phyloP scores from a whole-genome alignment of 805 yeast genomes.

The Ogataea kodamae region DNA sequence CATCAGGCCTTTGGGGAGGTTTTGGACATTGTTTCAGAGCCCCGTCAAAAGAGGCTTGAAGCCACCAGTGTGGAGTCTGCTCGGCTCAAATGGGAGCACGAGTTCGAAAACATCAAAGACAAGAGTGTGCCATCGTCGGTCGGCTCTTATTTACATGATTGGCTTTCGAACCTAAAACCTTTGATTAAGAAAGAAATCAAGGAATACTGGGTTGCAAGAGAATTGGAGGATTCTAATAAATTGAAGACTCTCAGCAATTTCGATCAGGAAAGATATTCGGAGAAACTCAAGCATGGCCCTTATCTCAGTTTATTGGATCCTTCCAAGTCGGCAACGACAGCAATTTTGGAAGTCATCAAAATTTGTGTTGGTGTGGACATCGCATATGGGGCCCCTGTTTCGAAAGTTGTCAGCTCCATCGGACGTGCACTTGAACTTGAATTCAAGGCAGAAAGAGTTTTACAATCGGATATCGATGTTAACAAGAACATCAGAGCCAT shows the following conservation, averaged over 20 bases:
- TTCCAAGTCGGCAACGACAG: slow-evolving; percentile 76
- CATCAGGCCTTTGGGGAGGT: slow-evolving; percentile 58
- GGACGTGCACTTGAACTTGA: slow-evolving; percentile 86
- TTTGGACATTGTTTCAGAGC: slow-evolving; percentile 66
- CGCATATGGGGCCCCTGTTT: slow-evolving; percentile 77
- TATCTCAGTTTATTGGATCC: slow-evolving; percentile 69
- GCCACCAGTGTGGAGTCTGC: slow-evolving; percentile 81
- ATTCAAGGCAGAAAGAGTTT: slow-evolving; percentile 64
- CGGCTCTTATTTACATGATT: slow-evolving; percentile 74
- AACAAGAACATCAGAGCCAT: slow-evolving; percentile 50
- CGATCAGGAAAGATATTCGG: slow-evolving; percentile 24
- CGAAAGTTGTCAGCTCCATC: slow-evolving; percentile 74
- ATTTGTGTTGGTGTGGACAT: slow-evolving; percentile 72
- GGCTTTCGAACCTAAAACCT: slow-evolving; percentile 77
- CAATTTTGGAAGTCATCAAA: slow-evolving; percentile 78
- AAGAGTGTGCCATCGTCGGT: slow-evolving; percentile 52
- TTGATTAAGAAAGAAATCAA: slow-evolving; percentile 62
- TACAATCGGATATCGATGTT: slow-evolving; percentile 53
- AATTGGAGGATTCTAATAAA: slow-evolving; percentile 25
- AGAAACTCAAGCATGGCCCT: slow-evolving; percentile 67
- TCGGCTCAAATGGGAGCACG: slow-evolving; percentile 82
- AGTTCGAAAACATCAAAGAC: slow-evolving; percentile 49
- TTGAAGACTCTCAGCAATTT: slow-evolving; percentile 15
- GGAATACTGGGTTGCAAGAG: slow-evolving; percentile 46
- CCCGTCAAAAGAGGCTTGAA: slow-evolving; percentile 76